Conservation (phyloP, 495 filamentous ascomycete genomes). For the Aspergillus leporis region DNA sequence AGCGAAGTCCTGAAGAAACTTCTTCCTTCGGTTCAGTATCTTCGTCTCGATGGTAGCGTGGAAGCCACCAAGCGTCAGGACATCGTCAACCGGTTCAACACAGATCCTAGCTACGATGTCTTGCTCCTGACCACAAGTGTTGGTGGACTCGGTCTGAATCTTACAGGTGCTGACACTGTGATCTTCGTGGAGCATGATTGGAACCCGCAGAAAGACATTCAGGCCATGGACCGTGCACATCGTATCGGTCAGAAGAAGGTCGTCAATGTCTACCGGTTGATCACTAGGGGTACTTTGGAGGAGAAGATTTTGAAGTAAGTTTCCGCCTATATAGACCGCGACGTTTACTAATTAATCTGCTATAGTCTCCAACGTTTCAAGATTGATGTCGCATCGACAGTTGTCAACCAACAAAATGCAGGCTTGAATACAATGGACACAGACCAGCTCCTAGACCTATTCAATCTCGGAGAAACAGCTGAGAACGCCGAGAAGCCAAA, state of each 20-base stretch:
- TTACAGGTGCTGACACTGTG: constrained; percentile 96
- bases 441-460: constrained; percentile 94
- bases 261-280: constrained; percentile 97
- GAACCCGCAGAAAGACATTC: constrained; percentile 98
- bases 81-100: constrained; percentile 98
- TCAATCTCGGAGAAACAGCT: constrained; percentile 83
- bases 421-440: constrained; percentile 96
- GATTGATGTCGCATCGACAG: constrained; percentile 95
- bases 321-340: not conserved
- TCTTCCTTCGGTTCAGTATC: constrained; percentile 82
- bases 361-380: constrained; percentile 95
- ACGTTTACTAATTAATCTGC: constrained; percentile 23
- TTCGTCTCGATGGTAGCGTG: constrained; percentile 88
- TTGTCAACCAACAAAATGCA: constrained; percentile 98
- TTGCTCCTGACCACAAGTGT: constrained; percentile 91
- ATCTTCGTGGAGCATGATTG: constrained; percentile 99
- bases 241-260: constrained; percentile 99
- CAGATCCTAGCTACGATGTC: constrained; percentile 91
- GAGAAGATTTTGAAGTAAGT: constrained; percentile 94
- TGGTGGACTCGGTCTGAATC: constrained; percentile 89
- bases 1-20: constrained; percentile 82
- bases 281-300: constrained; percentile 92
- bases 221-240: constrained; percentile 98
- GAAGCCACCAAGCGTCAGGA: constrained; percentile 89
- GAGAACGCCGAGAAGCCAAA: constrained; percentile 65